A percentile compares a stretch with the other conserved stretches of the same genome.
phyloP scores from a whole-genome alignment of 2,329 filamentous ascomycete genomes.

The Elsinoe ampelina region DNA sequence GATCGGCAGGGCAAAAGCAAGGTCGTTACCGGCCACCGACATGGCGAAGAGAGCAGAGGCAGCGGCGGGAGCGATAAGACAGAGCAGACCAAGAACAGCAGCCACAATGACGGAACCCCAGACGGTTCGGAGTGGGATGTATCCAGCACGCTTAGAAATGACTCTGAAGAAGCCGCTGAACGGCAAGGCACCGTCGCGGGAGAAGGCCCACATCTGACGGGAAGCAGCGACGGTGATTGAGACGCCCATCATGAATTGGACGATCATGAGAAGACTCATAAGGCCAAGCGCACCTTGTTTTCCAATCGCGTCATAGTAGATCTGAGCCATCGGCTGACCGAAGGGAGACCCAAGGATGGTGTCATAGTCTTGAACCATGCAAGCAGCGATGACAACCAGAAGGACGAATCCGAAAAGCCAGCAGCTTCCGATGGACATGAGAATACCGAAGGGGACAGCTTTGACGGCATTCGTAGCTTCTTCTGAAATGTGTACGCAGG shows the following conservation, averaged over 20 bases:
- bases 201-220: constrained; percentile 45
- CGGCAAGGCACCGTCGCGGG: constrained; percentile 32
- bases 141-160: constrained; percentile 46
- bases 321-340: constrained; percentile 53
- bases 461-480: constrained; percentile 52
- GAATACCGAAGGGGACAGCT: constrained; percentile 50
- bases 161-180: constrained; percentile 45
- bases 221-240: constrained; percentile 50
- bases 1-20: constrained; percentile 52
- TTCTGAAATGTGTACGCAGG: constrained; percentile 51
- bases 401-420: constrained; percentile 51
- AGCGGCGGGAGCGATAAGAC: constrained; percentile 49
- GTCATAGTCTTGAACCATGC: constrained; percentile 45
- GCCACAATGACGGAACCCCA: constrained; percentile 45
- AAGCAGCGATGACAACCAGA: constrained; percentile 48
- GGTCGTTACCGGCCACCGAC: constrained; percentile 50
- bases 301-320: constrained; percentile 52
- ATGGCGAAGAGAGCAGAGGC: constrained; percentile 52
- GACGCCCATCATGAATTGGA: constrained; percentile 54
- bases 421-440: constrained; percentile 48
- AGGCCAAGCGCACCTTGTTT: constrained; percentile 50
- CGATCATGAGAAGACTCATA: constrained; percentile 50
- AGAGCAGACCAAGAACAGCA: constrained; percentile 47
- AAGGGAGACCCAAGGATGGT: constrained; percentile 41
- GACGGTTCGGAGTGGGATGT: constrained; percentile 49